These are phyloP conservation scores for Ophiostoma himal-ulmi DNA, from an alignment of 2,329 filamentous ascomycete species.

Conservation along the genomic window DNA sequence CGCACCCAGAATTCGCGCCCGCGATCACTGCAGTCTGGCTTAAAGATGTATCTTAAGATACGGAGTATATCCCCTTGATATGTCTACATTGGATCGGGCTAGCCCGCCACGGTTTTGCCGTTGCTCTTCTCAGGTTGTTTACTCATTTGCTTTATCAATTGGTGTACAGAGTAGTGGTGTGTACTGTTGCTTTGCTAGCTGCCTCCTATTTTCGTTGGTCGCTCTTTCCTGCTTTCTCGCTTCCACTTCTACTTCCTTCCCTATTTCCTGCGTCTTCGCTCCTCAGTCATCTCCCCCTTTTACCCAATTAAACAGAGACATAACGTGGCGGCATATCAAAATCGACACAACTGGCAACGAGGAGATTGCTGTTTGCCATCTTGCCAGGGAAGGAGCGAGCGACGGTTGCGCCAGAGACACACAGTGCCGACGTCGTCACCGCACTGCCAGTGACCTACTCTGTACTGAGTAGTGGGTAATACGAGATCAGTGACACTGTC, in stretches of 20 bases:
- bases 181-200: neutral
- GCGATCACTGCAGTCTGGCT: neutral
- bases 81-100: neutral
- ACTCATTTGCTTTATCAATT: neutral
- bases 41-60: neutral
- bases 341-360: neutral
- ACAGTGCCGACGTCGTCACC: neutral
- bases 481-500: neutral
- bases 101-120: neutral
- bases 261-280: neutral
- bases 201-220: constrained; percentile 1
- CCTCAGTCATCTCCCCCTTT: constrained; percentile 11
- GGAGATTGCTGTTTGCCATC: neutral
- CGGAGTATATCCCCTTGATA: neutral
- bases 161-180: neutral
- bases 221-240: neutral
- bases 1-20: neutral
- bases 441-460: neutral
- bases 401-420: constrained; percentile 13
- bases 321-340: constrained; percentile 4
- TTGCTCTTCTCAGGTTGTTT: neutral
- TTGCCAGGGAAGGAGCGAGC: constrained; percentile 9
- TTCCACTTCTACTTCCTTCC: neutral
- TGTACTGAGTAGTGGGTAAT: too few species aligned
- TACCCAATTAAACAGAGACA: constrained; percentile 1